Evolutionary conservation across 768 basidiomycete species (phyloP).

Genomic region (Lactarius sp.): DNA sequence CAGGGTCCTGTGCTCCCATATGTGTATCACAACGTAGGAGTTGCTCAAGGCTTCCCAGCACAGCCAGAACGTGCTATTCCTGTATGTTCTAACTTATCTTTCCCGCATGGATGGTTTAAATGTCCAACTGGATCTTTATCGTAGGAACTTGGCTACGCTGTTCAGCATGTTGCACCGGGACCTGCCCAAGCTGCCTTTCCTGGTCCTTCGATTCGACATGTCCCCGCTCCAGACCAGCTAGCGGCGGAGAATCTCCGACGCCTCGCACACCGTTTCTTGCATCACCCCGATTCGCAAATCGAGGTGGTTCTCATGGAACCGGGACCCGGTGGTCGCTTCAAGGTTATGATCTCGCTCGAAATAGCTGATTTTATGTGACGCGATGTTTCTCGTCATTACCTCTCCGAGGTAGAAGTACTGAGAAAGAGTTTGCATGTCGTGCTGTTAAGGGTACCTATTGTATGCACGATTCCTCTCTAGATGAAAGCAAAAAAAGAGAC

Average conservation of each 20-base stretch:
- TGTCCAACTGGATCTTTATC: not conserved
- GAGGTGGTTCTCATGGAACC: not conserved
- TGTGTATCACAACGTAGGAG: not conserved
- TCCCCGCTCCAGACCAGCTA: not conserved
- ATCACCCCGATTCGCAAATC: not conserved
- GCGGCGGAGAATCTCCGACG: not conserved
- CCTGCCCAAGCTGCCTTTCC: not conserved
- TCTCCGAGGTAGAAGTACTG: not conserved
- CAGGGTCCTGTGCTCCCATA: not conserved
- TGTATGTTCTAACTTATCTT: not conserved
- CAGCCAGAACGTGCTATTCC: not conserved
- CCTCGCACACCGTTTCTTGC: not conserved
- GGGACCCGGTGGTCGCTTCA: not conserved
- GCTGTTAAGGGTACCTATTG: too few species aligned
- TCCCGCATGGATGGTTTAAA: not conserved
- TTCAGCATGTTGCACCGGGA: not conserved
- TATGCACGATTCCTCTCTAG: too few species aligned
- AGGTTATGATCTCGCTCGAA: constrained; percentile 3
- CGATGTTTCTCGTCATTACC: too few species aligned
- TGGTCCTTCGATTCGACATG: not conserved
- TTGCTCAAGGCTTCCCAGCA: not conserved
- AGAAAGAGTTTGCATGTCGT: too few species aligned
- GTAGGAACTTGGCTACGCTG: not conserved
- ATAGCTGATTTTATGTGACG: not conserved
- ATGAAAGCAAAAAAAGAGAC: too few species aligned